Evolutionary conservation across 140 eudicot genomes (phyloP).

Genomic region (Oenanthe javanica): DNA sequence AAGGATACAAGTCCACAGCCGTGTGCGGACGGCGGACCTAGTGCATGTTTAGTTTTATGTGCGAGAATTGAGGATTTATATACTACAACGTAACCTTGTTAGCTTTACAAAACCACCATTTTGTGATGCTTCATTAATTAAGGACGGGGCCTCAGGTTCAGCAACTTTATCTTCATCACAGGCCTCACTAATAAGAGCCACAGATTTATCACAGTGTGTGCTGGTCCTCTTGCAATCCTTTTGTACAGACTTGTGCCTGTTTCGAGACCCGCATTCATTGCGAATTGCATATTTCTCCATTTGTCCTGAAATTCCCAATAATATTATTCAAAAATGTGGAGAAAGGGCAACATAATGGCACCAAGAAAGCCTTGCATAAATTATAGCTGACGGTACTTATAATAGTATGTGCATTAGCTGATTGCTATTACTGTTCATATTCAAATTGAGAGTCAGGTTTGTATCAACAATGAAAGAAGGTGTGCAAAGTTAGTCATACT

Average conservation of each 20-base stretch:
- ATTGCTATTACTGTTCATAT: neutral
- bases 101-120: slow-evolving; percentile 28
- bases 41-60: neutral
- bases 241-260: slow-evolving; percentile 30
- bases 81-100: neutral
- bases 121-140: slow-evolving; percentile 20
- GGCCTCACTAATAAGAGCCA: slow-evolving; percentile 1
- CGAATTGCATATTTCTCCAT: slow-evolving; percentile 61
- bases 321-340: neutral
- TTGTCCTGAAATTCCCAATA: slow-evolving; percentile 55
- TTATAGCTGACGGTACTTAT: neutral
- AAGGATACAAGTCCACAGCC: neutral
- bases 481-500: slow-evolving; percentile 25
- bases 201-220: slow-evolving; percentile 19
- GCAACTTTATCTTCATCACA: slow-evolving; percentile 22
- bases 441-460: neutral
- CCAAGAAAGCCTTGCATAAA: neutral
- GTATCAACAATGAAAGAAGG: neutral
- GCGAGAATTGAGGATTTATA: neutral
- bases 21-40: neutral
- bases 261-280: slow-evolving; percentile 56
- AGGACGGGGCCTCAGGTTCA: slow-evolving; percentile 23
- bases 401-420: neutral
- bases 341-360: neutral
- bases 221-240: slow-evolving; percentile 22